Evolutionary conservation across 305 asterid genomes (phyloP), one percentile per base, ranked within the genome.

Genomic region (Fraxinus latifolia): DNA sequence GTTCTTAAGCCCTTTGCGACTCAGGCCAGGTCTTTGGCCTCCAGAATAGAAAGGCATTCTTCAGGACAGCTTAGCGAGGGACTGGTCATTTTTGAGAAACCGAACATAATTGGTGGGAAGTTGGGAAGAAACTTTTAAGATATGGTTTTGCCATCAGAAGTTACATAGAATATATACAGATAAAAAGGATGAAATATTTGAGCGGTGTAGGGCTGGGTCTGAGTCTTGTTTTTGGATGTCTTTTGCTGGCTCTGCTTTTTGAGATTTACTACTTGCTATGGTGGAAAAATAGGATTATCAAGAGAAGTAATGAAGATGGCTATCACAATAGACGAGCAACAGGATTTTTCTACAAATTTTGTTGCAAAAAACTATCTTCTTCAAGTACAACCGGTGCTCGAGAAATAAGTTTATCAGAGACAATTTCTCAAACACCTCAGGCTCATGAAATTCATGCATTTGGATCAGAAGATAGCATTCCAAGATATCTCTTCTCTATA

Each of bases 181-280:
- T 29, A 31, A 29, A 67, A 77, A 86, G 82, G 80, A 89, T 89
- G 91, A 85, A 83, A 82, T 87, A 85, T 80, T 60, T 87, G 84
- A 89, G 87, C 55, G 23, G 83, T 47, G 77, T 89, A n/a, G 89
- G 90, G 72, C 76, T 89, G 27, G 89, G 79, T 73, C 33, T 89
- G 80, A 85, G 90, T 71, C 77, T 89, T 32, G 90, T 83, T 76
- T 89, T 89, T 79, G 91, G 90, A 47, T 89, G 86, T 72, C 90
- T 89, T 72, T 79, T 89, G 6, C n/a, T 89, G 29, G 91, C 89
- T 21, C 83, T 89, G 71, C 50, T 85, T 42, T 90, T 81, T 44
- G 86, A 84, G 84, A 74, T 84, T 3, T 84, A 80, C 84, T 84
- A 84, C 79, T 72, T 84, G 33, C 42, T 84, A 44, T 84, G 87